Base-by-base conservation (phyloP, 2,329 filamentous ascomycete genomes). In the Rhinocladiella similis region DNA sequence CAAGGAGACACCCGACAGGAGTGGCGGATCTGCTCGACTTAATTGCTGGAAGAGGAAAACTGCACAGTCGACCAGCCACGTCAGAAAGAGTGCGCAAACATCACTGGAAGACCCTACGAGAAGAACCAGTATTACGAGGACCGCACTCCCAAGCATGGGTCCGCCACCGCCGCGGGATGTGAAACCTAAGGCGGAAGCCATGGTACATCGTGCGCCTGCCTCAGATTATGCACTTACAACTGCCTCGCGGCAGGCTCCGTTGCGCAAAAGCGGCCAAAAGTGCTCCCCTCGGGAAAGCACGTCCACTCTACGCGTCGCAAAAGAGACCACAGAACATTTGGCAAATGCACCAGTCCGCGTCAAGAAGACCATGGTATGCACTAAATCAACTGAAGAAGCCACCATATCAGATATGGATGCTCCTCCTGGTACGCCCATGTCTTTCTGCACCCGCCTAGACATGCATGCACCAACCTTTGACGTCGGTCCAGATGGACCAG, bases 381-480 rank as follows among this genome's bases (percentile, higher is more conserved):
- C 39, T 3, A 16, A 27, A 5, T 14, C 20, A 22, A 25, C 33
- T 5, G 6, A 27, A 10, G 18, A 20, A 22, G 50, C 33, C 9
- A 36, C 35, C 20, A 20, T 16, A 19, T 9, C 33, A 20, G 54
- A 54, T 27, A 5, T 41, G n/a, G 36, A 54, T 6, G 5, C 47
- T 3, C 47, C 41, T 36, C 57, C 54, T 9, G 54, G 50, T 43
- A 60, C 57, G 27, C 54, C 57, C 33, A 45, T 45, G 7, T 60
- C 57, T 16, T 60, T 60, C 19, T 54, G 53, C n/a, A 52, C 54
- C 16, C 57, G 54, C 6, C 39, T 56, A 13, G 50, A 54, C 9
- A 19, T 57, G 19, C 18, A 57, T 22, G 27, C 43, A 18, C 35
- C 29, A 13, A 18, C 29, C 5, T 14, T 5, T 22, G 35, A 50